phyloP scores from a whole-genome alignment of 2,329 filamentous ascomycete genomes.

The Penicillium digitatum region DNA sequence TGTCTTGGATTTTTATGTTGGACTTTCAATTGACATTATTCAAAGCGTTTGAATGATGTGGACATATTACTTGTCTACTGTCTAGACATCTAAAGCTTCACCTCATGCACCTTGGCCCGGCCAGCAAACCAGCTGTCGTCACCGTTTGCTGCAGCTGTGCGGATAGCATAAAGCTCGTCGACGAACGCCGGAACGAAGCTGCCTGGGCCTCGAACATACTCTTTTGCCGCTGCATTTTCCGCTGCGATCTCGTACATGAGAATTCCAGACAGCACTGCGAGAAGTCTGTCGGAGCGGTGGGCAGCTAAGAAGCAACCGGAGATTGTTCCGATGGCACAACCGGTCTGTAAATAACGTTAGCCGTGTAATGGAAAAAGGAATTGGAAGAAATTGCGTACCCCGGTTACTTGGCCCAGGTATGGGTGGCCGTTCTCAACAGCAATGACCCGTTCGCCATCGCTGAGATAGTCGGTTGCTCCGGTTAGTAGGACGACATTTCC shows the following conservation, averaged over 20 bases:
- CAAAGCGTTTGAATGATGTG: neutral
- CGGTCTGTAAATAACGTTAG: conserved; percentile 48
- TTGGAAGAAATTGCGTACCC: conserved; percentile 29
- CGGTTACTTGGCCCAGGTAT: conserved; percentile 46
- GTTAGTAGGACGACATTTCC: conserved; percentile 75
- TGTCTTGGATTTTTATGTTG: neutral
- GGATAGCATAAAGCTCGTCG: conserved; percentile 59
- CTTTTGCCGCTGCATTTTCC: conserved; percentile 57
- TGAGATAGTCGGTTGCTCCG: conserved; percentile 70
- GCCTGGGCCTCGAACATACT: conserved; percentile 71
- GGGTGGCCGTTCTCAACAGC: conserved; percentile 73
- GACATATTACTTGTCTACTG: neutral
- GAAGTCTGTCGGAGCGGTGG: conserved; percentile 60
- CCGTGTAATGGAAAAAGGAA: neutral
- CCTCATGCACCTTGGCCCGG: conserved; percentile 36
- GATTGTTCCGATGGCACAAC: conserved; percentile 79
- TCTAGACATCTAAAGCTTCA: conserved; percentile 24
- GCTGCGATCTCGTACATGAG: conserved; percentile 76
- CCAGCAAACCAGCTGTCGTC: conserved; percentile 36
- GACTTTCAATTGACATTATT: neutral
- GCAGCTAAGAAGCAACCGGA: conserved; percentile 72
- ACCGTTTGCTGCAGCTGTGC: conserved; percentile 31
- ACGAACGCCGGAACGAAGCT: conserved; percentile 82
- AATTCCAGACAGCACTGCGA: conserved; percentile 68
- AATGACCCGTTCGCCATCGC: conserved; percentile 66